Conservation (phyloP, 495 filamentous ascomycete genomes). For the Parachaetomium inaequale region DNA sequence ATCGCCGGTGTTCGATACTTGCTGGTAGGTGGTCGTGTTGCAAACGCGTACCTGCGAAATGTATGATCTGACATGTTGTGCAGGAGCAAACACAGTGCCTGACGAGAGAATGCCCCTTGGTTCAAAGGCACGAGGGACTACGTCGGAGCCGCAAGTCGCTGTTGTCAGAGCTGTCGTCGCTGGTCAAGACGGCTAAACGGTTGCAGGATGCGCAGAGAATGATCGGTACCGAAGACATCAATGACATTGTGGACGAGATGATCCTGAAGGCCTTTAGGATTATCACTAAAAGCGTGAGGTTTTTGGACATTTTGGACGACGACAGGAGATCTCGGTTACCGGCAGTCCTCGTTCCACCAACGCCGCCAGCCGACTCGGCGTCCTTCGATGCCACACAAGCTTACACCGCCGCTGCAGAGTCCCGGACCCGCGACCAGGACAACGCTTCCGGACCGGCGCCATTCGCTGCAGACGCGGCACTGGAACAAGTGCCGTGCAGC, state of each 20-base stretch:
- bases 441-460: constrained; percentile 29
- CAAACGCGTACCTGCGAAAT: background rate
- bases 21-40: constrained; percentile 57
- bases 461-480: constrained; percentile 32
- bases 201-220: constrained; percentile 62
- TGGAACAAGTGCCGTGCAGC: constrained; percentile 30
- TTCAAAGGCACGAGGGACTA: constrained; percentile 71
- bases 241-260: constrained; percentile 84
- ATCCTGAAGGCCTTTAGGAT: constrained; percentile 90
- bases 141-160: constrained; percentile 79
- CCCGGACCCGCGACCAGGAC: constrained; percentile 32
- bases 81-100: constrained; percentile 87
- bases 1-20: constrained; percentile 90
- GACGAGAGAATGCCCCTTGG: constrained; percentile 69
- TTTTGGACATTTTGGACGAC: constrained; percentile 86
- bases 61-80: constrained; percentile 18
- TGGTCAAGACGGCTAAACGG: constrained; percentile 83
- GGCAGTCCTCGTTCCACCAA: constrained; percentile 60
- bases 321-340: constrained; percentile 52
- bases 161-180: constrained; percentile 78
- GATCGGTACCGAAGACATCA: constrained; percentile 54
- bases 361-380: constrained; percentile 63
- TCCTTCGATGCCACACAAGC: constrained; percentile 36
- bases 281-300: constrained; percentile 83
- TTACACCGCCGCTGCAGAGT: constrained; percentile 37